Evolutionary conservation across 352 stramenopile species (phyloP).

Genomic region (Pythium myriotylum): DNA sequence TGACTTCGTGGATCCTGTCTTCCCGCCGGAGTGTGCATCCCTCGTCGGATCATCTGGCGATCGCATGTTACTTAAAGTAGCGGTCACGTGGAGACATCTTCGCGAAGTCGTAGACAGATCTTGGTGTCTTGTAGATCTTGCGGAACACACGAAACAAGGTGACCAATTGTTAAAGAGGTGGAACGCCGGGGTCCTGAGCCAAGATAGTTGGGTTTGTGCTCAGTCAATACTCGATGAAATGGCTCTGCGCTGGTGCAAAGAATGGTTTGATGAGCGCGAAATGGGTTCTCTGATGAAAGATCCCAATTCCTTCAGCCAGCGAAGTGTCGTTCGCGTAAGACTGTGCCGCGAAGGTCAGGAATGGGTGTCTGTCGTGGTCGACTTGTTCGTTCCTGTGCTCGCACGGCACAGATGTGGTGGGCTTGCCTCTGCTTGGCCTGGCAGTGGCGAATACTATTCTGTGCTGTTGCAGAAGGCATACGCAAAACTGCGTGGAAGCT

Average conservation of each 20-base stretch:
- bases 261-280: slow-evolving; percentile 18
- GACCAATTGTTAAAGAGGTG: not conserved
- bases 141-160: not conserved
- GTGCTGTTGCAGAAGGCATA: slow-evolving; percentile 61
- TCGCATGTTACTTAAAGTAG: not conserved
- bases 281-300: not conserved
- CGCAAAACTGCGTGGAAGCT: slow-evolving; percentile 56
- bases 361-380: slow-evolving; percentile 33
- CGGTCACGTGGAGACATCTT: slow-evolving; percentile 20
- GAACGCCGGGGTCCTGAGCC: slow-evolving; percentile 3
- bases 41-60: not conserved
- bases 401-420: not conserved
- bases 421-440: slow-evolving; percentile 13
- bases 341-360: slow-evolving; percentile 2
- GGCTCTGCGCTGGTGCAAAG: slow-evolving; percentile 2
- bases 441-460: slow-evolving; percentile 37
- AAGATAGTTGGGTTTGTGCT: slow-evolving; percentile 26
- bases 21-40: slow-evolving; percentile 18
- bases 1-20: slow-evolving; percentile 45
- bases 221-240: not conserved
- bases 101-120: slow-evolving; percentile 14
- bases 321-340: slow-evolving; percentile 5
- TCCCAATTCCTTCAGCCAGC: not conserved
- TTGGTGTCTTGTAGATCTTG: slow-evolving; percentile 11
- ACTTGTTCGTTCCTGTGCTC: slow-evolving; percentile 49